Conservation (phyloP, 371 early-diverging fungal species). For the Nosema muscidifuracis region DNA sequence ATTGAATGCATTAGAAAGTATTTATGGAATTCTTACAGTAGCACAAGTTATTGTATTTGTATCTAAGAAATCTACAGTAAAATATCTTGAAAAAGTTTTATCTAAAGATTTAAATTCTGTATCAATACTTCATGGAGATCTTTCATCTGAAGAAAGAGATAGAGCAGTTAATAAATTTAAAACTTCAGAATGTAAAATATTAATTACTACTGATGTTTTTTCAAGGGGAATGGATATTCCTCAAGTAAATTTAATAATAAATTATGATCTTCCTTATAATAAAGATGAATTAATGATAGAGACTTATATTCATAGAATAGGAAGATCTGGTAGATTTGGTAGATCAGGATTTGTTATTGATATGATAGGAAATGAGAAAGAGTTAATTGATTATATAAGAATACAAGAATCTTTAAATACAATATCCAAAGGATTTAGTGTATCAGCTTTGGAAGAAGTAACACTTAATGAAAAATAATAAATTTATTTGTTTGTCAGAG, state of each 20-base stretch:
- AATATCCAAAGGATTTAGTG: slow-evolving; percentile 43
- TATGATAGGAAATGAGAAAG: slow-evolving; percentile 67
- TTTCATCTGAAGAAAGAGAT: slow-evolving; percentile 75
- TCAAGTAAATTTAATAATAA: slow-evolving; percentile 88
- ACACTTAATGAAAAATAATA: neutral
- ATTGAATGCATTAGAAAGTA: slow-evolving; percentile 69
- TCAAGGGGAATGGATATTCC: slow-evolving; percentile 63
- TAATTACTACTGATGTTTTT: slow-evolving; percentile 65
- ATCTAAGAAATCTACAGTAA: slow-evolving; percentile 70
- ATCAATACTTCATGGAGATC: slow-evolving; percentile 75
- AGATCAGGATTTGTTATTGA: slow-evolving; percentile 95
- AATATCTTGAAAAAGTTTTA: slow-evolving; percentile 70
- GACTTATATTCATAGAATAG: slow-evolving; percentile 69
- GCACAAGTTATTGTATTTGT: slow-evolving; percentile 95
- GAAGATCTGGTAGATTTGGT: slow-evolving; percentile 97
- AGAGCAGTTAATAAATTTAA: slow-evolving; percentile 82
- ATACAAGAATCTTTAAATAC: slow-evolving; percentile 34
- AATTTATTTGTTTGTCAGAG: no score
- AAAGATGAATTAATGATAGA: slow-evolving; percentile 66
- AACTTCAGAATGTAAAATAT: slow-evolving; percentile 76
- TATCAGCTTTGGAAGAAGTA: slow-evolving; percentile 41
- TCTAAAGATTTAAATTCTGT: slow-evolving; percentile 74
- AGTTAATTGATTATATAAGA: slow-evolving; percentile 30
- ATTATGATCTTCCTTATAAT: slow-evolving; percentile 77
- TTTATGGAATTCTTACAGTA: slow-evolving; percentile 80